A percentile compares a stretch with the other conserved stretches of the same genome.
Conservation (phyloP, 176 grass and related monocot genomes). For the Raddia guianensis region DNA sequence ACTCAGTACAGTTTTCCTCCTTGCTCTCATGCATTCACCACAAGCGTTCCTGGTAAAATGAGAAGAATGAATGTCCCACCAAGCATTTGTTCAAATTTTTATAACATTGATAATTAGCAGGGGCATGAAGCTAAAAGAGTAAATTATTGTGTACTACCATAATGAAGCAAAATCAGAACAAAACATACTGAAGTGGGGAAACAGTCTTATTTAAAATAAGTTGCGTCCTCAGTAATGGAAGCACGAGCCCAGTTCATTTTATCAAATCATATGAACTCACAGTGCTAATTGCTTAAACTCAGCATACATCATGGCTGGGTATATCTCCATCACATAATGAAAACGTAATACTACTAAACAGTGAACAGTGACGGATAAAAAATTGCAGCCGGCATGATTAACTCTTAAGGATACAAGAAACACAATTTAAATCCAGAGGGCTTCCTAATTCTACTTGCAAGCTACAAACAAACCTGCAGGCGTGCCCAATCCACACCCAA, state of each 20-base stretch:
- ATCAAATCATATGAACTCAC: slow-evolving; percentile 28
- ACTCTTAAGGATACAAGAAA: neutral
- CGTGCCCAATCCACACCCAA: neutral
- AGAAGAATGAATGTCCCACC: slow-evolving; percentile 25
- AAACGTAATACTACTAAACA: neutral
- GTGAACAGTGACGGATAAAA: neutral
- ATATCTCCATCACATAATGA: slow-evolving; percentile 2
- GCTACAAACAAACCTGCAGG: neutral
- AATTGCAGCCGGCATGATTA: neutral
- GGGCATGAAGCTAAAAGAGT: neutral
- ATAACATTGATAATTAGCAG: neutral
- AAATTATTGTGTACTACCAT: neutral
- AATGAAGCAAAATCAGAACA: neutral
- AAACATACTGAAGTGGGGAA: neutral
- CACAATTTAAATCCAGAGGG: neutral
- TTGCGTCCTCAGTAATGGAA: neutral
- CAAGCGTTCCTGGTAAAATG: slow-evolving; percentile 10
- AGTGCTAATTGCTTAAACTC: neutral
- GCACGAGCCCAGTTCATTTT: neutral
- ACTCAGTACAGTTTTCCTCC: neutral
- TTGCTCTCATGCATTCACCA: neutral
- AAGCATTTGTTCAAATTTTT: neutral
- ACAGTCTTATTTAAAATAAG: neutral
- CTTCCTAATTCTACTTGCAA: neutral
- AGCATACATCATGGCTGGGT: neutral